These are phyloP conservation scores for Eimeria falciformis DNA, from an alignment of 169 alveolate species.

Conservation along the genomic window DNA sequence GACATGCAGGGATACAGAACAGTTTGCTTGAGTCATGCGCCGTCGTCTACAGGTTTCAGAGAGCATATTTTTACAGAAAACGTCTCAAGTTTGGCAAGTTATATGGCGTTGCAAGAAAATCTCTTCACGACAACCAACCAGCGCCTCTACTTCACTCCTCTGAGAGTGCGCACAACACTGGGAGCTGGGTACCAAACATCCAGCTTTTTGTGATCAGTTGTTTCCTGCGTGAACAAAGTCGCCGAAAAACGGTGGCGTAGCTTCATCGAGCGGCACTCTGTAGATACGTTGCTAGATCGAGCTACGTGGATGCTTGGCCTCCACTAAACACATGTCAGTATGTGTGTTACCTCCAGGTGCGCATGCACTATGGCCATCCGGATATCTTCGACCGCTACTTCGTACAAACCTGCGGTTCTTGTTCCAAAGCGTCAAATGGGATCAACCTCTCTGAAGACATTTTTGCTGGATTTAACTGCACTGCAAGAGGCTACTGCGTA, in stretches of 20 bases:
- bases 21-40: too few relatives aligned
- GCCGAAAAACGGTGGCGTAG: too few relatives aligned
- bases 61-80: slow-evolving; percentile 77
- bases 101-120: slow-evolving; percentile 78
- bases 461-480: slow-evolving; percentile 77
- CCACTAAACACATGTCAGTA: background rate
- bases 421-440: slow-evolving; percentile 73
- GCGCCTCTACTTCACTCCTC: slow-evolving; percentile 66
- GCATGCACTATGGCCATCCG: slow-evolving; percentile 81
- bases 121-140: slow-evolving; percentile 74
- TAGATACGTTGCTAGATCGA: too few relatives aligned
- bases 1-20: too few relatives aligned
- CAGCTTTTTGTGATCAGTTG: background rate
- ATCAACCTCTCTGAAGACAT: slow-evolving; percentile 75
- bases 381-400: slow-evolving; percentile 76
- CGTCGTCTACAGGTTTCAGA: slow-evolving; percentile 69
- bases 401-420: slow-evolving; percentile 76
- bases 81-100: slow-evolving; percentile 75
- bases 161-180: slow-evolving; percentile 34
- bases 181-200: background rate
- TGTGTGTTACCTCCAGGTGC: slow-evolving; percentile 51
- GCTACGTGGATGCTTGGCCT: too few relatives aligned
- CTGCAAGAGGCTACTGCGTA: slow-evolving; percentile 72
- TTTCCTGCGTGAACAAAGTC: too few relatives aligned
- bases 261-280: too few relatives aligned